Evolutionary conservation across 116 monocot genomes (phyloP).

Genomic region (Dioscorea cayenensis): DNA sequence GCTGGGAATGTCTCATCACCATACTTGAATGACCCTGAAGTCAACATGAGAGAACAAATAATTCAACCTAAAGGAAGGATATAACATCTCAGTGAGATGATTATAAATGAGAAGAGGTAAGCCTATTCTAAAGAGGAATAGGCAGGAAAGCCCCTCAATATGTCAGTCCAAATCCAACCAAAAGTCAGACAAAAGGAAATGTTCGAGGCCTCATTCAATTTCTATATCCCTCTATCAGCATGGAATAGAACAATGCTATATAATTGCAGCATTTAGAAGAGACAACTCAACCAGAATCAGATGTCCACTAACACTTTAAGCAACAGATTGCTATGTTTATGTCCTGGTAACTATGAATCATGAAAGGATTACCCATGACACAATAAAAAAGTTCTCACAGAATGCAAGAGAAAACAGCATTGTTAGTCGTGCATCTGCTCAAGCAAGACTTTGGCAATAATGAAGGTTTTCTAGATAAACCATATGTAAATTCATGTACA

Average conservation of each 20-base stretch:
- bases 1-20: slow-evolving; percentile 41
- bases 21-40: slow-evolving; percentile 69
- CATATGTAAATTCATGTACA: background rate
- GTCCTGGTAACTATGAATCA: background rate
- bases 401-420: background rate
- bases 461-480: background rate
- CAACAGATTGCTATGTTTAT: too few species aligned
- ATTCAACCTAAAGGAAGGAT: background rate
- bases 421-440: background rate
- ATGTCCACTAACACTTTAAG: background rate
- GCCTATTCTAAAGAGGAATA: background rate
- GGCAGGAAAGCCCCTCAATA: background rate
- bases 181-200: background rate
- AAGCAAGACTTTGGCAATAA: background rate
- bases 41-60: background rate
- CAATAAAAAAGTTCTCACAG: background rate
- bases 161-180: background rate
- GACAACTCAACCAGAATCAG: background rate
- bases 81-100: background rate
- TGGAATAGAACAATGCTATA: too few species aligned
- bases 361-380: background rate
- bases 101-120: background rate
- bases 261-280: background rate
- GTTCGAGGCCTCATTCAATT: background rate
- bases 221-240: too few species aligned